These are phyloP conservation scores for Acorus calamus DNA, from an alignment of 106 monocot species.

Conservation along the genomic window DNA sequence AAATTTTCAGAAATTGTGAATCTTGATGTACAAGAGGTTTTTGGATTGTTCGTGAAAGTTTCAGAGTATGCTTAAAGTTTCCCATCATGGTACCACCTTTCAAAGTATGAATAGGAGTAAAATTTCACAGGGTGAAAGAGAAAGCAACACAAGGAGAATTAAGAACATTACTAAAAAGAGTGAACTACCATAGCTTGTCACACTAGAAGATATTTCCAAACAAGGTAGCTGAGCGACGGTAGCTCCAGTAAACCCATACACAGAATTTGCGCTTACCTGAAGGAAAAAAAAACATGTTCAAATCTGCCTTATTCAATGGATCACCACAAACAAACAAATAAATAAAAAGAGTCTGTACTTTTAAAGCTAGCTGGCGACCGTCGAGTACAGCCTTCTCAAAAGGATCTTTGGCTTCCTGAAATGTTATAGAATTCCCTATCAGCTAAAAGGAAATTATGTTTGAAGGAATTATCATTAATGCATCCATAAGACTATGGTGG, in stretches of 20 bases:
- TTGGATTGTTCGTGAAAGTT: no score
- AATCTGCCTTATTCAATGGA: neutral
- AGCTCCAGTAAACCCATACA: slow-evolving; percentile 99
- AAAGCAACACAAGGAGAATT: no score
- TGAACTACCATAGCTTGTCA: slow-evolving; percentile 91
- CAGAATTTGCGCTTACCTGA: slow-evolving; percentile 98
- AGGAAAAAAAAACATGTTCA: slow-evolving; percentile 9
- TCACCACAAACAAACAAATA: neutral
- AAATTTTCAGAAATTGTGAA: no score
- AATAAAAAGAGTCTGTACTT: slow-evolving; percentile 31
- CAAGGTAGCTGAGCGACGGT: slow-evolving; percentile 95
- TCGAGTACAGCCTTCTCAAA: slow-evolving; percentile 96
- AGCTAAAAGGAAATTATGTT: neutral
- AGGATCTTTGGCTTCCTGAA: slow-evolving; percentile 97
- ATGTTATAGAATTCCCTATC: neutral
- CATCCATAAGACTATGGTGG: no score
- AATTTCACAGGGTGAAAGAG: no score
- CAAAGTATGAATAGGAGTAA: no score
- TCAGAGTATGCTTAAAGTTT: no score
- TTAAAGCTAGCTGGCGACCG: slow-evolving; percentile 94
- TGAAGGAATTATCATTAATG: no score
- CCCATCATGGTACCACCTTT: no score
- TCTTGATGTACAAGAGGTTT: no score
- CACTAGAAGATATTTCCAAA: slow-evolving; percentile 96
- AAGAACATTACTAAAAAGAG: neutral